Percentiles rank a stretch among this genome's conserved stretches.
Conservation (phyloP, 1,284 basidiomycete genomes). For the Pseudozyma thailandica region DNA sequence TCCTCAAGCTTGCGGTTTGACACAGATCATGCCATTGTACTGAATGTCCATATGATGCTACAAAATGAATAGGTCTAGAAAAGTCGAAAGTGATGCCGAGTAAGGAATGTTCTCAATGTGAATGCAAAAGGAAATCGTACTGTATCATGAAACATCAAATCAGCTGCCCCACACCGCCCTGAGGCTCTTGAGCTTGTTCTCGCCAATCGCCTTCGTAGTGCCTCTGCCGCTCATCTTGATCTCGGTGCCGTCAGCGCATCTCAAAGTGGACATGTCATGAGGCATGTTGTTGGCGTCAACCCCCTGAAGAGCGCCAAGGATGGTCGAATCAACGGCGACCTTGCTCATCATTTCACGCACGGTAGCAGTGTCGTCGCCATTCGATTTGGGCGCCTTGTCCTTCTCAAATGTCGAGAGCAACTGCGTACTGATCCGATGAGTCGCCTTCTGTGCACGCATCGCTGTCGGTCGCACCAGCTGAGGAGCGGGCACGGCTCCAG, state of each 20-base stretch:
- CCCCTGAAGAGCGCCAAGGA: constrained; percentile 25
- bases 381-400: constrained; percentile 5
- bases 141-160: not conserved
- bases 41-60: constrained; percentile 11
- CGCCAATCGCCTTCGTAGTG: constrained; percentile 59
- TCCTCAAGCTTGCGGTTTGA: not conserved
- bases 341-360: constrained; percentile 41
- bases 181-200: constrained; percentile 50
- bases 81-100: constrained; percentile 5
- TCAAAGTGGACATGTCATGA: constrained; percentile 22
- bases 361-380: constrained; percentile 4
- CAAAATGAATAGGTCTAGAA: not conserved
- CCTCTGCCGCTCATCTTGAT: constrained; percentile 53
- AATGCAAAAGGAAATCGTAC: not conserved
- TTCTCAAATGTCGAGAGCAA: constrained; percentile 43
- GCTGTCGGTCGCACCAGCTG: constrained; percentile 35
- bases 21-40: constrained; percentile 4
- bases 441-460: constrained; percentile 24
- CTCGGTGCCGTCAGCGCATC: constrained; percentile 27
- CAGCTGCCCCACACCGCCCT: constrained; percentile 57
- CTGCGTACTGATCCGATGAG: constrained; percentile 33
- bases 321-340: constrained; percentile 42
- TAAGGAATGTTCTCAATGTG: not conserved
- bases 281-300: no score
- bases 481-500: constrained; percentile 31